Conservation (phyloP, 768 basidiomycete species). For the Termitomyces sp. region DNA sequence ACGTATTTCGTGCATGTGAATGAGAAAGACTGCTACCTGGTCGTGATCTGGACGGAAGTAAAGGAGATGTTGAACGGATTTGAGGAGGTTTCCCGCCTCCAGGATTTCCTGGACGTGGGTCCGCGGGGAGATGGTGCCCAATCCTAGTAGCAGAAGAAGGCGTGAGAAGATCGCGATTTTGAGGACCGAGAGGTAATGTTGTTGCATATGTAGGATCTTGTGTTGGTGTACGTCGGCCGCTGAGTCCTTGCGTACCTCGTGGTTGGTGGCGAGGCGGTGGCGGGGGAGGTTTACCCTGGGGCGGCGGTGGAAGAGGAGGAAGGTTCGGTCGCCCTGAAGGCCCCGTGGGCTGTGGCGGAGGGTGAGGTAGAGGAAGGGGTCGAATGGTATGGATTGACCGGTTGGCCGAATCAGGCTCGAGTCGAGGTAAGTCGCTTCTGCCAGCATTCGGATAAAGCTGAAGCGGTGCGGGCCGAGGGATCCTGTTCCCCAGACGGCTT, state of each 20-base stretch:
- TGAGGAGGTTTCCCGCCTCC: conserved; percentile 35
- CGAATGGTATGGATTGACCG: conserved; percentile 32
- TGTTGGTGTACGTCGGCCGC: conserved; percentile 53
- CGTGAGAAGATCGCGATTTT: conserved; percentile 37
- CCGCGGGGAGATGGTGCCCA: conserved; percentile 54
- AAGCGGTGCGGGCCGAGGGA: conserved; percentile 76
- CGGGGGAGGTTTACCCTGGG: conserved; percentile 61
- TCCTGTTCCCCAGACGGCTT: conserved; percentile 33
- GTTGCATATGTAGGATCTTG: conserved; percentile 50
- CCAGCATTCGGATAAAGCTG: conserved; percentile 55
- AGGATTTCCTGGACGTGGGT: conserved; percentile 54
- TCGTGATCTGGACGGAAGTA: conserved; percentile 31
- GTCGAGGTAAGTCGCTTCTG: conserved; percentile 65
- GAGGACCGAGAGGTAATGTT: conserved; percentile 39
- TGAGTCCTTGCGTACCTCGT: conserved; percentile 26
- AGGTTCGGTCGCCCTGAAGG: conserved; percentile 41
- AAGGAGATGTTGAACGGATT: conserved; percentile 42
- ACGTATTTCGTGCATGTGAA: conserved; percentile 51
- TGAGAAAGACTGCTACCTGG: conserved; percentile 32
- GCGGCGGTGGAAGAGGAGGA: conserved; percentile 69
- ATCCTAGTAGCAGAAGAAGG: conserved; percentile 40
- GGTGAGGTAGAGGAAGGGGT: conserved; percentile 48
- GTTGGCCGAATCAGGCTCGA: conserved; percentile 63
- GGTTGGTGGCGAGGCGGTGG: conserved; percentile 39
- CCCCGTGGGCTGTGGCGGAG: conserved; percentile 21